Base-by-base conservation (phyloP, 176 grass and related monocot species). In the Thinopyrum elongatum region DNA sequence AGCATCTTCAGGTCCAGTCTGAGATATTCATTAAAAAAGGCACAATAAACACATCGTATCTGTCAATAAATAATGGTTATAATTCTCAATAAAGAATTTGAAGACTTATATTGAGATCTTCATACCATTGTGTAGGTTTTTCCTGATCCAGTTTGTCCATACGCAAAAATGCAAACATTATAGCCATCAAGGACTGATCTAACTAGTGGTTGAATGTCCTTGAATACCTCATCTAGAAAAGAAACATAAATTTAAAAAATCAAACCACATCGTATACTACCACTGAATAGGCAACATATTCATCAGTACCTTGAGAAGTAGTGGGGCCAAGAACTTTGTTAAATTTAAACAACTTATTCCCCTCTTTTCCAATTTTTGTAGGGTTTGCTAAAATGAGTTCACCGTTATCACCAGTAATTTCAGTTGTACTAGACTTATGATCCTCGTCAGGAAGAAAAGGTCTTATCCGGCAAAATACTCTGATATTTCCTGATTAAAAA, bases 111-210 rank as follows among this genome's bases (percentile, higher is more conserved):
- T 44, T n/a, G 7, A 65, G 13, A 83, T 29, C 8, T 58, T 35
- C 68, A 13, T 98, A 98, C 96, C 96, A 98, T 98, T 41, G 96
- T 98, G 69, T 98, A 98, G 14, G 96, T 98, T 95, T 98, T 98
- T 10, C 96, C 96, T 31, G 93, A 98, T 92, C 93, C 96, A 82
- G 96, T 98, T 85, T 98, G 96, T 82, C 96, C 96, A 88, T 98
- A 98, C 64, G 93, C 96, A 63, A 98, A 98, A 62, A 98, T 98
- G 74, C 96, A 98, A 78, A 95, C 93, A 66, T 94, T 94, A 82
- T 89, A 98, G 33, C 96, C 96, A 90, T 98, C 96, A 91, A 98
- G 89, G 81, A 98, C 88, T 59, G 93, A 98, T 78, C 86, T 88
- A 70, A 98, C 85, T 64, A 98, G 83, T 5, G 96, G 96, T 65